Evolutionary conservation across 345 rosid genomes (phyloP).

Genomic region (Viola odorata): DNA sequence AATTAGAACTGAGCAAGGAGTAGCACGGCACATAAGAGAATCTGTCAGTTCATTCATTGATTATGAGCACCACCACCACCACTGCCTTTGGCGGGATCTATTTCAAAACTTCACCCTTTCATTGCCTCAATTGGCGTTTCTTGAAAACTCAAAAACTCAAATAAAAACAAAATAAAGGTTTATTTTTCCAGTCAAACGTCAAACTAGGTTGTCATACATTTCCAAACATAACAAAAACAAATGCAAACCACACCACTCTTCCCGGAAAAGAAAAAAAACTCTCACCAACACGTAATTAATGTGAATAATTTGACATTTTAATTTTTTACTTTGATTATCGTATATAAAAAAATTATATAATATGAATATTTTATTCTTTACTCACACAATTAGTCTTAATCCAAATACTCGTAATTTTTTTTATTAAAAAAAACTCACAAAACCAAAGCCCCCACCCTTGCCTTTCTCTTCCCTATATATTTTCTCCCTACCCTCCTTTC

Average conservation of each 20-base stretch:
- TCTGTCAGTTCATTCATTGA: neutral
- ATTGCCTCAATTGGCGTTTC: slow-evolving; percentile 34
- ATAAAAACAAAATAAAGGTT: neutral
- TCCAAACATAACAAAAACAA: slow-evolving; percentile 6
- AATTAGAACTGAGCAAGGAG: neutral
- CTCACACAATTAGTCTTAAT: neutral
- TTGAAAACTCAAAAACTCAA: neutral
- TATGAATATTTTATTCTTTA: no score
- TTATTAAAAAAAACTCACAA: neutral
- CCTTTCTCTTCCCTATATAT: neutral
- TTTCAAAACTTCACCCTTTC: slow-evolving; percentile 10
- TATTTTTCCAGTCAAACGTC: slow-evolving; percentile 30
- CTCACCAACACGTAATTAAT: neutral
- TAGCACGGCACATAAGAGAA: neutral
- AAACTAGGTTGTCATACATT: slow-evolving; percentile 19
- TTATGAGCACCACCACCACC: neutral
- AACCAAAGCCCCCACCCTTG: neutral
- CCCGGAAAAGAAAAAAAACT: slow-evolving; percentile 4
- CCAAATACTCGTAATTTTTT: neutral
- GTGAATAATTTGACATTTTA: neutral
- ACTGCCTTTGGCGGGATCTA: slow-evolving; percentile 16
- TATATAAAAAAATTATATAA: no score
- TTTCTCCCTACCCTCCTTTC: neutral
- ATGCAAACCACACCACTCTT: slow-evolving; percentile 11
- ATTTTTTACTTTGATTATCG: neutral